Conservation (phyloP, 371 early-diverging fungal genomes). For the Lichtheimia hyalospora region DNA sequence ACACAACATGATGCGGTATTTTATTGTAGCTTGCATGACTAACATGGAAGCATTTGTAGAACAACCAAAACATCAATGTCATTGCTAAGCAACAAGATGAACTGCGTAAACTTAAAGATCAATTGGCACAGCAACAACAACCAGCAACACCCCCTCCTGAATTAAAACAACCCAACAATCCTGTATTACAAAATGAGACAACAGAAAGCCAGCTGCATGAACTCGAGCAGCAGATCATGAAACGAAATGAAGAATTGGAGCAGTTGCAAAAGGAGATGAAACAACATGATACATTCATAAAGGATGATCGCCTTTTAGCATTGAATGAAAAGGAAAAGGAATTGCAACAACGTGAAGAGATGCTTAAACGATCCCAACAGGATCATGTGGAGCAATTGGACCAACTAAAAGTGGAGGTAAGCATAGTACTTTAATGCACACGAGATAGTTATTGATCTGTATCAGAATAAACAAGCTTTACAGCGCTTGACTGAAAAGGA, state of each 20-base stretch:
- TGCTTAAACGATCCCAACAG: background rate
- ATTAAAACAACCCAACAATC: background rate
- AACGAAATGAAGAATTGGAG: background rate
- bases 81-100: background rate
- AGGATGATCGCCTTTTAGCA: background rate
- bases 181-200: background rate
- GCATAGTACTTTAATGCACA: no score
- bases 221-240: background rate
- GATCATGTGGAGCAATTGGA: background rate
- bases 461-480: no score
- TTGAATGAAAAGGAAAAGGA: background rate
- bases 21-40: background rate
- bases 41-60: background rate
- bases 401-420: background rate
- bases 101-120: background rate
- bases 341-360: background rate
- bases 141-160: background rate
- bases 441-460: no score
- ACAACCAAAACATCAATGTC: background rate
- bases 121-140: background rate
- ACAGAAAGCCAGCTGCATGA: background rate
- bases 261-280: background rate
- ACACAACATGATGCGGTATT: background rate
- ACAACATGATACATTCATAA: background rate
- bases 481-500: no score